Evolutionary conservation across 1,284 basidiomycete genomes (phyloP).

Genomic region (Ceraceosorus guamensis): DNA sequence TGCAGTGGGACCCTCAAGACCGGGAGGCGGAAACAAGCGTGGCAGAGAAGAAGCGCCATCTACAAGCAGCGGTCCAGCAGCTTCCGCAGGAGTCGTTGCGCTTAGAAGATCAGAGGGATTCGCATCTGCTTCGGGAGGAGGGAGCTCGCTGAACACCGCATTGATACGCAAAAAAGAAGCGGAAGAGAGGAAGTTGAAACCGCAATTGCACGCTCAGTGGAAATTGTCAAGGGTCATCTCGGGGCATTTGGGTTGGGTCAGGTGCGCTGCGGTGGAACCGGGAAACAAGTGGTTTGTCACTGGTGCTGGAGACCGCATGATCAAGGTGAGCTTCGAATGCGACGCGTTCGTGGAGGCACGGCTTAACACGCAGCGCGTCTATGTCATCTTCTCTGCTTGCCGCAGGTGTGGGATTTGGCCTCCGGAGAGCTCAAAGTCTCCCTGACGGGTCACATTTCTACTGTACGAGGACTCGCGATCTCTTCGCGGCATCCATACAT

Average conservation of each 20-base stretch:
- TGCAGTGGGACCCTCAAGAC: constrained; percentile 56
- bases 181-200: constrained; percentile 73
- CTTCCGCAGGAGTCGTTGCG: constrained; percentile 8
- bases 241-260: constrained; percentile 97
- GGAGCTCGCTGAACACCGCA: constrained; percentile 29
- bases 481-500: constrained; percentile 89
- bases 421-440: constrained; percentile 90
- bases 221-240: constrained; percentile 94
- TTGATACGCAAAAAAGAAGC: constrained; percentile 41
- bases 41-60: constrained; percentile 5
- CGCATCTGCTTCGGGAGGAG: constrained; percentile 10
- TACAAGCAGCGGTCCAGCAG: constrained; percentile 7
- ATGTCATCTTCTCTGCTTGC: not conserved
- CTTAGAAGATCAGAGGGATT: constrained; percentile 18
- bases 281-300: constrained; percentile 98
- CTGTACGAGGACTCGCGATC: constrained; percentile 87
- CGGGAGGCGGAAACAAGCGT: constrained; percentile 4
- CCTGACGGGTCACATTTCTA: constrained; percentile 93
- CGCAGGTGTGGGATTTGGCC: constrained; percentile 87
- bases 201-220: constrained; percentile 86
- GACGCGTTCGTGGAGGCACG: not conserved
- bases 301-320: constrained; percentile 91
- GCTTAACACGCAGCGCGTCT: not conserved
- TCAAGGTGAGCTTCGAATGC: constrained; percentile 57
- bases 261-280: constrained; percentile 88